Conservation (phyloP, 2,329 filamentous ascomycete genomes). For the Fusarium torreyae region DNA sequence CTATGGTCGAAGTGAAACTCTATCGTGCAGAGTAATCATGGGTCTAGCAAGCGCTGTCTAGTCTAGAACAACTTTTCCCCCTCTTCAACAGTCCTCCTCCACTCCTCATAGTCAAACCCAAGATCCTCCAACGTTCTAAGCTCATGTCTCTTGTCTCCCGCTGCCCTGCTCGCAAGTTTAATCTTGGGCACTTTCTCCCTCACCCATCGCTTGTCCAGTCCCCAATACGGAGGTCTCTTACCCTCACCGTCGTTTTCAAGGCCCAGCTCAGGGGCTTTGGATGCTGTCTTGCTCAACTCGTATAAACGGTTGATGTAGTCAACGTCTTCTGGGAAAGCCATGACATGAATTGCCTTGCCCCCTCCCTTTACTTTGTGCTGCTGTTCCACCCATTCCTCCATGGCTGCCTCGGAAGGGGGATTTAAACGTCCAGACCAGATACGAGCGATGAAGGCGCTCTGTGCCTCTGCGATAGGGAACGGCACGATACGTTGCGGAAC, state of each 20-base stretch:
- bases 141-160: constrained; percentile 55
- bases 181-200: constrained; percentile 59
- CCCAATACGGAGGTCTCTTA: constrained; percentile 59
- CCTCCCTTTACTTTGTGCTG: constrained; percentile 66
- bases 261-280: constrained; percentile 44
- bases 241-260: constrained; percentile 57
- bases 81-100: constrained; percentile 46
- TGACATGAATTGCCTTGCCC: constrained; percentile 58
- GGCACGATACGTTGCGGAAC: constrained; percentile 79
- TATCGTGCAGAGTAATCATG: not conserved
- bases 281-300: constrained; percentile 62
- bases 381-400: constrained; percentile 73
- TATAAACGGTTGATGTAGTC: constrained; percentile 73
- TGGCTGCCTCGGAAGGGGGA: constrained; percentile 68
- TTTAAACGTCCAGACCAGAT: constrained; percentile 74
- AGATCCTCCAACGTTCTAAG: constrained; percentile 56
- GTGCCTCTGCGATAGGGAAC: constrained; percentile 79
- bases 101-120: constrained; percentile 57
- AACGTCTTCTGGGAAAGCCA: constrained; percentile 67
- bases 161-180: constrained; percentile 56
- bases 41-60: not conserved
- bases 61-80: constrained; percentile 37
- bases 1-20: not conserved
- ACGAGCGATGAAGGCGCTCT: constrained; percentile 76
- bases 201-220: constrained; percentile 57